Conservation (phyloP, 1,284 basidiomycete genomes). For the Stereum hirsutum region DNA sequence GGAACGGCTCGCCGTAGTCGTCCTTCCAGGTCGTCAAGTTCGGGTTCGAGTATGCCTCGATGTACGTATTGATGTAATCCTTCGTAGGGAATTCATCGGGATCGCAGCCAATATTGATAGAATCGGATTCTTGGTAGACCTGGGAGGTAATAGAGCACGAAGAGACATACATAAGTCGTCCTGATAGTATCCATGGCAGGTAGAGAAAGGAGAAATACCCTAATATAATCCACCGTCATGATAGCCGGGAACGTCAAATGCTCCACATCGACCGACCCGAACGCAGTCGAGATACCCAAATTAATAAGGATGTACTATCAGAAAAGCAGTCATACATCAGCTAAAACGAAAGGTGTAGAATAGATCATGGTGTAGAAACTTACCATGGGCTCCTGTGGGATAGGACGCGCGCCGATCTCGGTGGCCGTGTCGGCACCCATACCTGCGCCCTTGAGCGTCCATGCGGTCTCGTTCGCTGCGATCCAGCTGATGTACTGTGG, state of each 20-base stretch:
- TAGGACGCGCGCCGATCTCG: constrained; percentile 63
- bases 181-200: too few relatives aligned
- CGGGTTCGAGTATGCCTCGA: constrained; percentile 28
- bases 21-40: constrained; percentile 29
- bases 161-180: too few relatives aligned
- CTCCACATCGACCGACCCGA: constrained; percentile 59
- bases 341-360: constrained; percentile 1
- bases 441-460: constrained; percentile 68
- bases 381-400: constrained; percentile 84
- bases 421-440: constrained; percentile 58
- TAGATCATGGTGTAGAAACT: constrained; percentile 8
- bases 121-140: constrained; percentile 66
- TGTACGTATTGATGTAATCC: constrained; percentile 58
- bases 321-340: background rate
- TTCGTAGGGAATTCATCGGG: constrained; percentile 71
- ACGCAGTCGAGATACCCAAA: constrained; percentile 75
- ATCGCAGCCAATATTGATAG: constrained; percentile 77
- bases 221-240: constrained; percentile 77
- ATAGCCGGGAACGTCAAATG: constrained; percentile 60
- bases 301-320: constrained; percentile 71
- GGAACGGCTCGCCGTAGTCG: constrained; percentile 51
- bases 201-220: too few relatives aligned
- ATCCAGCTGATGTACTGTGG: constrained; percentile 80
- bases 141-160: too few relatives aligned
- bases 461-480: constrained; percentile 51